Evolutionary conservation across 2,329 filamentous ascomycete genomes (phyloP).

Genomic region (Penicillium sp.): DNA sequence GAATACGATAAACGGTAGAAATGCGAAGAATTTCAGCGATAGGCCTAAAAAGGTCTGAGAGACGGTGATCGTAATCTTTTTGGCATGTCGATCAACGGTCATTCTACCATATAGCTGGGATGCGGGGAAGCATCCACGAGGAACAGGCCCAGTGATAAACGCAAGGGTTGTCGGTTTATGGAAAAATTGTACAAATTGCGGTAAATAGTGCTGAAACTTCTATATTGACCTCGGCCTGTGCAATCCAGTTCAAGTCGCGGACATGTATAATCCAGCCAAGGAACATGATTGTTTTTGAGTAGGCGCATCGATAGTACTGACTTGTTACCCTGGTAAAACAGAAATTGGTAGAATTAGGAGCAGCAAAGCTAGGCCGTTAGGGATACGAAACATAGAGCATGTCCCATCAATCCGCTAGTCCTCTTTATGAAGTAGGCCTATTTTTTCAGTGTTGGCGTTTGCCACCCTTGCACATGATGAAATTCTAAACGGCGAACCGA

Average conservation of each 20-base stretch:
- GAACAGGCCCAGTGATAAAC: not conserved
- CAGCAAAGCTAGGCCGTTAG: too few species aligned
- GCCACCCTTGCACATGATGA: too few species aligned
- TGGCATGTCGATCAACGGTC: not conserved
- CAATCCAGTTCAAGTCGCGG: not conserved
- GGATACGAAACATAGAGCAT: too few species aligned
- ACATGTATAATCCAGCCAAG: not conserved
- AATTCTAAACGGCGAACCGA: too few species aligned
- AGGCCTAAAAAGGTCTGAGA: not conserved
- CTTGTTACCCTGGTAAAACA: too few species aligned
- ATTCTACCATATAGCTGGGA: not conserved
- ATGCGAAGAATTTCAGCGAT: not conserved
- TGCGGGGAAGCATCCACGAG: not conserved
- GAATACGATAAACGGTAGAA: constrained; percentile 11
- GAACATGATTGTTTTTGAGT: too few species aligned
- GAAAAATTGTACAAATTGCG: not conserved
- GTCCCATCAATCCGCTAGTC: too few species aligned
- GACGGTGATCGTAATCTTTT: not conserved
- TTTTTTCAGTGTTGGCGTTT: too few species aligned
- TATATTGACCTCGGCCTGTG: not conserved
- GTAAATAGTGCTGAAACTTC: not conserved
- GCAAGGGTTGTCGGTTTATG: not conserved
- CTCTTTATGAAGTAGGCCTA: too few species aligned
- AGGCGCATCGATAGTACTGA: too few species aligned
- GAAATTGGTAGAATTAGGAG: too few species aligned